These are phyloP conservation scores for Karstenula rhodostoma DNA, from an alignment of 2,329 filamentous ascomycete species.

Conservation along the genomic window DNA sequence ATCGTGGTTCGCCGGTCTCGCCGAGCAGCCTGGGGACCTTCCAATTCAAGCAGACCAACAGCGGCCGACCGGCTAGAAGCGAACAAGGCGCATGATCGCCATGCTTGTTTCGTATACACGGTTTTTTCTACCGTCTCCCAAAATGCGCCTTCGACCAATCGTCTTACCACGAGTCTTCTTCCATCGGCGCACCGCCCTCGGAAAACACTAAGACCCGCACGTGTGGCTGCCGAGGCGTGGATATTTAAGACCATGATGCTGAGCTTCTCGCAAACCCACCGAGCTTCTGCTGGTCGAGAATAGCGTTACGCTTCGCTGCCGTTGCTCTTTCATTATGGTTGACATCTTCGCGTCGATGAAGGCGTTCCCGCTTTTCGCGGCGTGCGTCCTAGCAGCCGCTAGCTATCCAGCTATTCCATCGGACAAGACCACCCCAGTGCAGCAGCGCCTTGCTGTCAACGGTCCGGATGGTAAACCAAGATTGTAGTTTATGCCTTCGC, in stretches of 20 bases:
- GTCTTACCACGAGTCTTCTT: not conserved
- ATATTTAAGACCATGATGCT: not conserved
- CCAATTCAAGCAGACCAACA: not conserved
- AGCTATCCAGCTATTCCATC: slow-evolving; percentile 15
- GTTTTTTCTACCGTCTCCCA: not conserved
- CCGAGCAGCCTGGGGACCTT: not conserved
- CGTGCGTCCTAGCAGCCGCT: slow-evolving; percentile 2
- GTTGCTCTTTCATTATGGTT: not conserved
- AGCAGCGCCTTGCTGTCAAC: slow-evolving; percentile 16
- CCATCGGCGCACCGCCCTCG: not conserved
- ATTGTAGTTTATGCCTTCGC: not conserved
- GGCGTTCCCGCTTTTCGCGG: slow-evolving; percentile 8
- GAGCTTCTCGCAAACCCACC: not conserved
- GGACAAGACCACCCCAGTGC: slow-evolving; percentile 16
- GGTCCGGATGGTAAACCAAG: slow-evolving; percentile 5
- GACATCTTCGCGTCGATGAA: slow-evolving; percentile 4
- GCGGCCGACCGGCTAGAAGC: not conserved
- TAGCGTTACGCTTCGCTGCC: not conserved
- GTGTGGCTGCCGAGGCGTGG: not conserved
- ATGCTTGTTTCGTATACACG: not conserved
- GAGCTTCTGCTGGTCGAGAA: not conserved
- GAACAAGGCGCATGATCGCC: slow-evolving; percentile 3
- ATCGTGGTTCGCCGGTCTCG: not conserved
- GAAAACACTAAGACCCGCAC: not conserved
- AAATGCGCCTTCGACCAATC: slow-evolving; percentile 1